phyloP scores from a whole-genome alignment of 257 asterid genomes.

The Plantago ovata region DNA sequence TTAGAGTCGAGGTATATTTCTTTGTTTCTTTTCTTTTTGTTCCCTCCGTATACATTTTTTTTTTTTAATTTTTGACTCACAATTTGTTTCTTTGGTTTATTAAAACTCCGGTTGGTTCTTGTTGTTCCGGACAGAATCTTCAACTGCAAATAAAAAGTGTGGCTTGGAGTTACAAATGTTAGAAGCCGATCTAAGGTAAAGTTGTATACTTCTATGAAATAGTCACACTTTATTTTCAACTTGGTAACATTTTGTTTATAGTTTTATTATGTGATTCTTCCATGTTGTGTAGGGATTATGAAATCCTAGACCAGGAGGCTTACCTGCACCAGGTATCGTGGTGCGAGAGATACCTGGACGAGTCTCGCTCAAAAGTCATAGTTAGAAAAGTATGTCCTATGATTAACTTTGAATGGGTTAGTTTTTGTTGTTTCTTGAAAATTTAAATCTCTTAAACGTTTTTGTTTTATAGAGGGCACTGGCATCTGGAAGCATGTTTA shows the following conservation, averaged over 20 bases:
- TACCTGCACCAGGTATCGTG: constrained; percentile 56
- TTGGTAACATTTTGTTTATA: background rate
- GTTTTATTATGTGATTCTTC: background rate
- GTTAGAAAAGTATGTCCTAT: constrained; percentile 32
- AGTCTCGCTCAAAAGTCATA: constrained; percentile 30
- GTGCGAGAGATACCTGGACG: constrained; percentile 52
- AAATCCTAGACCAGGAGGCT: constrained; percentile 30
- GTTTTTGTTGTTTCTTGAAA: background rate
- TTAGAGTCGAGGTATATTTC: constrained; percentile 32
- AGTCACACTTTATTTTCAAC: background rate
- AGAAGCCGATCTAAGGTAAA: constrained; percentile 53
- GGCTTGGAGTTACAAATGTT: constrained; percentile 35
- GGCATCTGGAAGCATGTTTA: constrained; percentile 13
- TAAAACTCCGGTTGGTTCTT: background rate
- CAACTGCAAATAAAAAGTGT: constrained; percentile 48
- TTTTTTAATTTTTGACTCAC: too few species aligned
- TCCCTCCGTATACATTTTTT: background rate
- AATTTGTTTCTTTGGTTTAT: too few species aligned
- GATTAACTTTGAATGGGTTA: background rate
- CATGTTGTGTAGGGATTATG: constrained; percentile 40
- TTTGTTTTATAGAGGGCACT: constrained; percentile 21
- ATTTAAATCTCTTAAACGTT: background rate
- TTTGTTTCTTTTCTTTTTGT: background rate
- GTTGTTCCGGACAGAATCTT: constrained; percentile 38
- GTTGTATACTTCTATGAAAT: background rate